Percentiles rank a stretch among this genome's conserved stretches.
phyloP scores from a whole-genome alignment of 805 yeast genomes.

The Kuraishia floccosa region DNA sequence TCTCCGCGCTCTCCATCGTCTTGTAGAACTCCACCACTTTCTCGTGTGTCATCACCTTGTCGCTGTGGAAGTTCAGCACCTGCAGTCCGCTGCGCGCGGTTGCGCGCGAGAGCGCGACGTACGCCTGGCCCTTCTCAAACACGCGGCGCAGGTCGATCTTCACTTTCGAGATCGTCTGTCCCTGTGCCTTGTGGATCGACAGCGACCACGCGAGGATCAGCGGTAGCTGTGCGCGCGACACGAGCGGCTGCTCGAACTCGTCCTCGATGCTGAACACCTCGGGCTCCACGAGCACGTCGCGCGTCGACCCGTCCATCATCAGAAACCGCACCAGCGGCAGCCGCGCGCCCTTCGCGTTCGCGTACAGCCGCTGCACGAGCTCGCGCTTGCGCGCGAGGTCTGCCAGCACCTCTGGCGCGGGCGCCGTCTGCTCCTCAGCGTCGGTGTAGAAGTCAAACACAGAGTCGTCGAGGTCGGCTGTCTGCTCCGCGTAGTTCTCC shows the following conservation, averaged over 20 bases:
- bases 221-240: conserved; percentile 62
- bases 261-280: conserved; percentile 79
- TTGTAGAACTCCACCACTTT: conserved; percentile 64
- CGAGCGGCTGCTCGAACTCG: conserved; percentile 55
- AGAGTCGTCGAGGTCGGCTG: conserved; percentile 25
- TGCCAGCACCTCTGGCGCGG: conserved; percentile 5
- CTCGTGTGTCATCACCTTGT: conserved; percentile 56
- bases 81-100: conserved; percentile 73
- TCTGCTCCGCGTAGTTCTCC: too few relatives aligned
- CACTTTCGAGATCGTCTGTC: conserved; percentile 66
- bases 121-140: conserved; percentile 77
- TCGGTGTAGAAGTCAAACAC: conserved; percentile 36
- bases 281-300: conserved; percentile 72
- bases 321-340: conserved; percentile 75
- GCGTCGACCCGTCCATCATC: conserved; percentile 55
- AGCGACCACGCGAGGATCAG: conserved; percentile 71
- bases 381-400: conserved; percentile 36
- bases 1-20: conserved; percentile 26
- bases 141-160: conserved; percentile 55
- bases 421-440: conserved; percentile 3
- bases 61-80: conserved; percentile 57
- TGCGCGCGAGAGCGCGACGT: conserved; percentile 76
- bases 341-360: conserved; percentile 30
- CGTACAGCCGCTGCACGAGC: conserved; percentile 28
- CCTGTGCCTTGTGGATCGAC: conserved; percentile 79